phyloP scores from a whole-genome alignment of 345 rosid genomes.

The Microthlaspi erraticum region DNA sequence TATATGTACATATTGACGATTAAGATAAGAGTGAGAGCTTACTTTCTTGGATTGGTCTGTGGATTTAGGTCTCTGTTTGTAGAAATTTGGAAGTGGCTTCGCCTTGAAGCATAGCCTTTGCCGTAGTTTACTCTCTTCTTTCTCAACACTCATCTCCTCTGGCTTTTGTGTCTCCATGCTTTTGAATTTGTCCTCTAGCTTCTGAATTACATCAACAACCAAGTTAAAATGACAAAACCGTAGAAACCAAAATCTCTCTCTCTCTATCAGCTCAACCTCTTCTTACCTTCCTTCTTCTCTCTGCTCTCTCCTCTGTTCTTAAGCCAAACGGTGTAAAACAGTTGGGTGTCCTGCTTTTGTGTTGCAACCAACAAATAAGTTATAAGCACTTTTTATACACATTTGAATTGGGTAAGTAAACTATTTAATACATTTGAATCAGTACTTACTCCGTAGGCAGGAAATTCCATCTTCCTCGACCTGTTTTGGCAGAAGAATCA shows the following conservation, averaged over 20 bases:
- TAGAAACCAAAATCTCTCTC: neutral
- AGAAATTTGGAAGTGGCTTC: constrained; percentile 87
- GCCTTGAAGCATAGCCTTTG: constrained; percentile 91
- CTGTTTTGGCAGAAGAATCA: constrained; percentile 60
- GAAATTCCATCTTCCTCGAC: constrained; percentile 65
- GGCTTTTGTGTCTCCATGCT: constrained; percentile 51
- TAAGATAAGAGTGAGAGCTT: constrained; percentile 22
- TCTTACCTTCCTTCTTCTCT: constrained; percentile 80
- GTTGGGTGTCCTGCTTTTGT: constrained; percentile 63
- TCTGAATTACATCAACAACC: constrained; percentile 43
- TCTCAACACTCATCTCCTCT: constrained; percentile 68
- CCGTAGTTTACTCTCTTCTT: constrained; percentile 65
- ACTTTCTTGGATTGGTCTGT: constrained; percentile 59
- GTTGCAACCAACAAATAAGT: constrained; percentile 9
- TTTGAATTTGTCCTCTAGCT: constrained; percentile 84
- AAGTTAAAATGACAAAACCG: neutral
- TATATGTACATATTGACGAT: neutral
- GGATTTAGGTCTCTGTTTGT: constrained; percentile 56
- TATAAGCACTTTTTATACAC: constrained; percentile 47
- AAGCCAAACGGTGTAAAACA: constrained; percentile 66
- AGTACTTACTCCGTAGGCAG: constrained; percentile 75
- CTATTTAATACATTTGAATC: neutral
- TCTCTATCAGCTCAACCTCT: neutral
- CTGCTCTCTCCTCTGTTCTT: constrained; percentile 86
- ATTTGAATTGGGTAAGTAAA: constrained; percentile 45